phyloP scores from a whole-genome alignment of 805 yeast genomes.

The Monosporozyma servazzii region DNA sequence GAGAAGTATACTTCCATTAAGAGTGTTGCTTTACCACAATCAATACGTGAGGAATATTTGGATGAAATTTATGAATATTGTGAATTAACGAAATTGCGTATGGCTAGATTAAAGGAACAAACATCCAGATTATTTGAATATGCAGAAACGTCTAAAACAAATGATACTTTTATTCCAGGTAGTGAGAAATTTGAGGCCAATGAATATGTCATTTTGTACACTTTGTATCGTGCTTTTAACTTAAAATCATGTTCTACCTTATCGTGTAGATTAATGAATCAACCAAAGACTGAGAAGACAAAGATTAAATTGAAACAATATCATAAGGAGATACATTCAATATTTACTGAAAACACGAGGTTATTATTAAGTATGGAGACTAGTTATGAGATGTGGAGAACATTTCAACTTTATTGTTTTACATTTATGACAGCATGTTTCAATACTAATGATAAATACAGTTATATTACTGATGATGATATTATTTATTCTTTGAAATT shows the following conservation, averaged over 20 bases:
- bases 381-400: conserved; percentile 13
- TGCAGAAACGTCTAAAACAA: neutral
- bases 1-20: conserved; percentile 22
- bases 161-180: neutral
- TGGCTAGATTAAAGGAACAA: conserved; percentile 15
- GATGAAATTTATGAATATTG: conserved; percentile 16
- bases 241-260: conserved; percentile 11
- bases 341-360: conserved; percentile 10
- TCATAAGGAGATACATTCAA: conserved; percentile 5
- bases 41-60: conserved; percentile 11
- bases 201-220: conserved; percentile 7
- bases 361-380: conserved; percentile 9
- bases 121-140: conserved; percentile 13
- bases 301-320: conserved; percentile 1
- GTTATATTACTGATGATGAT: conserved; percentile 7
- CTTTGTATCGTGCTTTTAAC: conserved; percentile 6
- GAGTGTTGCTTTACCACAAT: conserved; percentile 18
- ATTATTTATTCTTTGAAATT: conserved; percentile 8
- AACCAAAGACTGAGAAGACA: conserved; percentile 7
- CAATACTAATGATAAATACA: neutral
- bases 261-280: conserved; percentile 9
- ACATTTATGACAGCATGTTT: neutral
- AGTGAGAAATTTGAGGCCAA: conserved; percentile 7
- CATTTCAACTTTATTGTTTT: conserved; percentile 7
- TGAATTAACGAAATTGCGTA: conserved; percentile 6